Evolutionary conservation across 2,329 filamentous ascomycete species (phyloP), one percentile per base, ranked within the genome.

Genomic region (Plectosphaerella plurivora): DNA sequence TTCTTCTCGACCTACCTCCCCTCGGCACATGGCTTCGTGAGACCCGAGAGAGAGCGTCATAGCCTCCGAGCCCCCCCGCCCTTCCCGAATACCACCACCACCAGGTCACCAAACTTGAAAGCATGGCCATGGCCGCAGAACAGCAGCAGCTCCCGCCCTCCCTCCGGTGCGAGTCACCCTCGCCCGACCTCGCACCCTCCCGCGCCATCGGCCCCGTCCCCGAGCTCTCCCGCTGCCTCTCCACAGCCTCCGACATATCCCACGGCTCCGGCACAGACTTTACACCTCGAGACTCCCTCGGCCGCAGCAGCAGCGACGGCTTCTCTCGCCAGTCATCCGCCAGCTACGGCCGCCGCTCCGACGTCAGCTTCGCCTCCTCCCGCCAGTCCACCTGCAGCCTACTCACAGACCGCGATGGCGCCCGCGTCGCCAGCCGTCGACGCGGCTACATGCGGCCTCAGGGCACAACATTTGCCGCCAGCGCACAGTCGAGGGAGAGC

Each of bases 371-470:
- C 49, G 59, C 62, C 36, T 68, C 68, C 3, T 73, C 72, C 24
- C 70, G 78, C 47, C 70, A 75, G 39, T 80, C 80, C 1, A 77
- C 73, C 10, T 72, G 70, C 52, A 75, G 70, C 58, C 28, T 33
- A 2, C 28, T 33, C 28, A 33, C 28, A 9, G 28, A 33, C 28
- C 60, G 71, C 46, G 68, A 71, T 51, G 63, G 70, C 35, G 70
- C 63, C 49, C 65, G 68, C 20, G 52, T 65, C 6, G 16, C 41
- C 16, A 69, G 63, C 33, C 76, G 84, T 55, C 79, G 89, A 61
- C 82, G 91, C 56, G 92, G 92, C 44, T 97, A 93, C 72, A 89
- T 95, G 73, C 83, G 92, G 48, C 91, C 92, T 1, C 88, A 91
- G 66, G 89, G 86, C 51, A 95, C 89, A 49, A 83, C 91, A 63